These are phyloP conservation scores for Pseudocercospora cruenta DNA, from an alignment of 2,329 filamentous ascomycete species.

Conservation along the genomic window DNA sequence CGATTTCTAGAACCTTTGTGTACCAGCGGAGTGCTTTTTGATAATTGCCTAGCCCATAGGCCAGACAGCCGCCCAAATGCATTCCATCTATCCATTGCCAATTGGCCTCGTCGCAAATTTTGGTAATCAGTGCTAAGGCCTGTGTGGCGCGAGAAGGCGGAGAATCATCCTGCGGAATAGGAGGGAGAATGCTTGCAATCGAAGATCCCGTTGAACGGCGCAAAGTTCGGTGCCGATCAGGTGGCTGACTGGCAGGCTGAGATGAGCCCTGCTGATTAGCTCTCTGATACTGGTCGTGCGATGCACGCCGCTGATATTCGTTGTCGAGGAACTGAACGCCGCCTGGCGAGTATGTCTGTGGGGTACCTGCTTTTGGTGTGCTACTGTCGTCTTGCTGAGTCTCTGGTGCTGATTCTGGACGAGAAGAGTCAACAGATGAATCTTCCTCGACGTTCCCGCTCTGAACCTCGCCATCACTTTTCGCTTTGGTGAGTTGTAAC, in stretches of 20 bases:
- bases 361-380: conserved; percentile 23
- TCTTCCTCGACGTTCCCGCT: conserved; percentile 17
- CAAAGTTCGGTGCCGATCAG: conserved; percentile 28
- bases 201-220: conserved; percentile 39
- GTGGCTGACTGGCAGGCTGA: conserved; percentile 7
- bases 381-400: conserved; percentile 17
- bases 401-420: conserved; percentile 9
- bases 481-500: conserved; percentile 16
- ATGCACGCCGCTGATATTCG: conserved; percentile 29
- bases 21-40: conserved; percentile 77
- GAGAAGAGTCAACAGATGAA: conserved; percentile 13
- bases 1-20: conserved; percentile 64
- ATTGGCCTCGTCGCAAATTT: conserved; percentile 74
- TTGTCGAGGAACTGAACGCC: conserved; percentile 29
- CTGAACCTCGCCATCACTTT: conserved; percentile 9
- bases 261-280: neutral
- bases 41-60: conserved; percentile 86
- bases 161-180: conserved; percentile 41
- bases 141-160: conserved; percentile 60
- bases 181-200: conserved; percentile 40
- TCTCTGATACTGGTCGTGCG: conserved; percentile 27
- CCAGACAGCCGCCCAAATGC: conserved; percentile 84
- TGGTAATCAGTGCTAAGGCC: conserved; percentile 72
- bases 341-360: conserved; percentile 25
- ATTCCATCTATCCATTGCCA: conserved; percentile 95